Percentiles rank a stretch among this genome's conserved stretches.
Evolutionary conservation across 257 asterid genomes (phyloP).

Genomic region (Petrea volubilis): DNA sequence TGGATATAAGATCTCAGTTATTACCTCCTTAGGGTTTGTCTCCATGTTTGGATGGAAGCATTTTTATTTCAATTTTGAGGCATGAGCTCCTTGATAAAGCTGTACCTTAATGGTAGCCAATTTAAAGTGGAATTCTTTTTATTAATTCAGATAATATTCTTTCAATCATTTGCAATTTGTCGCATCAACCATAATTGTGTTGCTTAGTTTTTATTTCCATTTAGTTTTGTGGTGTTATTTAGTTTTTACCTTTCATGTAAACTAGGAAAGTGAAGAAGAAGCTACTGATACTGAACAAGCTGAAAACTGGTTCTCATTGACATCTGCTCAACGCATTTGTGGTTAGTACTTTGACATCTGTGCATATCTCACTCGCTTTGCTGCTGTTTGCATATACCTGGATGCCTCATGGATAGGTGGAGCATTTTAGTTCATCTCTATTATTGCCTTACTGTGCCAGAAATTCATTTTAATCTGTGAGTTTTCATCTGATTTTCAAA

Average conservation of each 20-base stretch:
- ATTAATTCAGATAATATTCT: constrained; percentile 1
- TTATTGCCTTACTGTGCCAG: neutral
- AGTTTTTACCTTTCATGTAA: constrained; percentile 24
- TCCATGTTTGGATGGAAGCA: neutral
- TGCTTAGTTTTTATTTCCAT: constrained; percentile 18
- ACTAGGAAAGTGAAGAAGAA: constrained; percentile 97
- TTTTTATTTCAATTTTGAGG: neutral
- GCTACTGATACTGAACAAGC: constrained; percentile 99
- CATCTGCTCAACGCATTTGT: constrained; percentile 98
- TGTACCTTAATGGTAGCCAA: neutral
- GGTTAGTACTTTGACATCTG: constrained; percentile 52
- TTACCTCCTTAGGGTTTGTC: neutral
- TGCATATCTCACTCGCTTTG: neutral
- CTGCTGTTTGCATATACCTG: neutral
- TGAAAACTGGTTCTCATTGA: constrained; percentile 96
- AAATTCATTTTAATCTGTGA: neutral
- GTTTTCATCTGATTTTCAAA: neutral
- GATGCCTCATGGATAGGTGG: neutral
- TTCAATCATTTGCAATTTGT: neutral
- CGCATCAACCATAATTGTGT: constrained; percentile 13
- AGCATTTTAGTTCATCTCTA: neutral
- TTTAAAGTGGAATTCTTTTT: neutral
- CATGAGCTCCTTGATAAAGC: constrained; percentile 1
- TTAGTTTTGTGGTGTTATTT: constrained; percentile 22
- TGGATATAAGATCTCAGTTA: neutral